phyloP scores from a whole-genome alignment of 495 filamentous ascomycete genomes.

The Lophium mytilinum region DNA sequence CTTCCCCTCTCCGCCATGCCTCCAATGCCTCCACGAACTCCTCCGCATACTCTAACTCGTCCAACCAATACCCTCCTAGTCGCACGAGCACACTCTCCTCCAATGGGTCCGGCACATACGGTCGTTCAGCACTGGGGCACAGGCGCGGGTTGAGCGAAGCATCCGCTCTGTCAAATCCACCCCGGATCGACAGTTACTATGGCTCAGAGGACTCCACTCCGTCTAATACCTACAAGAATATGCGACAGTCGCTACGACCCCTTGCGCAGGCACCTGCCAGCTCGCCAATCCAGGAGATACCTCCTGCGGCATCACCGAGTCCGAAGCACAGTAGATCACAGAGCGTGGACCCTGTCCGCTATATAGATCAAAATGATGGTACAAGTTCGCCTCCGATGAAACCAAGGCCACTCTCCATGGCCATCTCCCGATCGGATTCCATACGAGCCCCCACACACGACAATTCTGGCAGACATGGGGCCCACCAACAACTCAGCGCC shows the following conservation, averaged over 20 bases:
- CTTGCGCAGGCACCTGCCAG: constrained; percentile 59
- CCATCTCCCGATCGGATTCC: constrained; percentile 32
- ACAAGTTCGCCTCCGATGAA: constrained; percentile 25
- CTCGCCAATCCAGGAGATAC: constrained; percentile 33
- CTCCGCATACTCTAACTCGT: constrained; percentile 64
- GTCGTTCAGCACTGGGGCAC: constrained; percentile 45
- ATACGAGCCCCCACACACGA: constrained; percentile 28
- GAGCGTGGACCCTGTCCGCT: constrained; percentile 20
- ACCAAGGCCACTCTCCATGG: constrained; percentile 27
- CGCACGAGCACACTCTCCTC: constrained; percentile 75
- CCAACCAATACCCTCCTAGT: constrained; percentile 57
- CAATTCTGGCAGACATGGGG: background rate
- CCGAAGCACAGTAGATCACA: constrained; percentile 24
- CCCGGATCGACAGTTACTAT: constrained; percentile 36
- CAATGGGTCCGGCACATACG: constrained; percentile 56
- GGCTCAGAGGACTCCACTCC: constrained; percentile 39
- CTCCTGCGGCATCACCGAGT: constrained; percentile 8
- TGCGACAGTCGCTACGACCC: constrained; percentile 69
- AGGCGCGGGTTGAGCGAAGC: constrained; percentile 73
- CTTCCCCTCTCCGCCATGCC: constrained; percentile 58
- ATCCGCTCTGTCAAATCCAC: constrained; percentile 37
- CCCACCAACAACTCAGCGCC: background rate
- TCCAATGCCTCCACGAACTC: constrained; percentile 75
- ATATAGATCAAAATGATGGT: constrained; percentile 18
- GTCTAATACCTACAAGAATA: constrained; percentile 55